Evolutionary conservation across 1,284 basidiomycete genomes (phyloP).

Genomic region (Ceratobasidium sp.): DNA sequence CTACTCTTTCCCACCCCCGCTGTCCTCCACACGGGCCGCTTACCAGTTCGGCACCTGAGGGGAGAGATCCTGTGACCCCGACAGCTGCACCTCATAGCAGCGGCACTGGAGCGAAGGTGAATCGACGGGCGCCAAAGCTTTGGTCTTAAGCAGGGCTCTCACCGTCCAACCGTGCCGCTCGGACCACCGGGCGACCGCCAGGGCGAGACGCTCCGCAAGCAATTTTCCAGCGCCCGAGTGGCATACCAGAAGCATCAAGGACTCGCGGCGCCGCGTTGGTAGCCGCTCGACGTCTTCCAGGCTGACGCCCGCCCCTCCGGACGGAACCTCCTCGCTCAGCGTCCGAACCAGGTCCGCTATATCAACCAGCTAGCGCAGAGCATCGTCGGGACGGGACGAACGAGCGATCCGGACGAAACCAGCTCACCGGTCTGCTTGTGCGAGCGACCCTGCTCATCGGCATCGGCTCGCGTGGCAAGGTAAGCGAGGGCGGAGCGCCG

Average conservation of each 20-base stretch:
- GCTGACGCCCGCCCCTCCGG: neutral
- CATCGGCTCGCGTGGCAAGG: neutral
- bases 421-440: neutral
- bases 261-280: no score
- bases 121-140: no score
- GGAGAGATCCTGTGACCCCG: neutral
- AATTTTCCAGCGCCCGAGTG: neutral
- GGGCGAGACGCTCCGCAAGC: neutral
- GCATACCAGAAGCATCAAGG: constrained; percentile 7
- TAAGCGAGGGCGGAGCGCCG: neutral
- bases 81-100: constrained; percentile 2
- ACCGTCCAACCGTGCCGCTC: neutral
- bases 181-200: neutral
- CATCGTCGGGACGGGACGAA: neutral
- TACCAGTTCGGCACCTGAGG: neutral
- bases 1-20: no score
- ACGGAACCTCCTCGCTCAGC: neutral
- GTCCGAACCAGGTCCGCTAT: neutral
- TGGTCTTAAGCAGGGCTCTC: no score
- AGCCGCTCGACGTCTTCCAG: no score
- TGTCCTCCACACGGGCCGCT: no score
- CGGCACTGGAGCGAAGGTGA: neutral
- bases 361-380: neutral
- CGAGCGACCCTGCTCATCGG: neutral
- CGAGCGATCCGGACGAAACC: neutral